Evolutionary conservation across 768 basidiomycete species (phyloP), one percentile per base, ranked within the genome.

Genomic region (Suillus lakei): DNA sequence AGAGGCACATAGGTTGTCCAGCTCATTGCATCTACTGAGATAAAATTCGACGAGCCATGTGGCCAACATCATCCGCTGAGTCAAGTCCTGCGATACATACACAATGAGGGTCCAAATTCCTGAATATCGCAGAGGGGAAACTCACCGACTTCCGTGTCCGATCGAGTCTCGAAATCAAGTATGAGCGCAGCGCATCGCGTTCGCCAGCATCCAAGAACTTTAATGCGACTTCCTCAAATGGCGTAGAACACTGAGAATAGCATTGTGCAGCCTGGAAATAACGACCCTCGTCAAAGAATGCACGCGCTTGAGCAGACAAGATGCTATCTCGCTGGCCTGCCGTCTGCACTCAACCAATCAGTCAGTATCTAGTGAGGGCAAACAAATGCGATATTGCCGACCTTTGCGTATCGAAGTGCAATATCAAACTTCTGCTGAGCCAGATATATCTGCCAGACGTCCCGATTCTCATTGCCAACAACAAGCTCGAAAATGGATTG

Each of bases 11-110:
- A 96, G 83, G 73, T 99, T 98, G 72, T 99, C 98, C 60, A 99
- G 81, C 67, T 97, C 94, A 72, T 98, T 97, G 76, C 93, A 95
- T 81, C 98, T 99, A 78, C 92, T 92, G 18, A 99, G 87, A 74
- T 96, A 98, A 68, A 99, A 95, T 77, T 99, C 98, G 36, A 98
- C 91, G 15, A 99, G 88, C 98, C 98, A 99, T 0, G 96, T 98
- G 21, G 98, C 96, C 23, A 99, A 81, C 89, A 99, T 95, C 91
- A 96, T 96, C 46, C 98, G 86, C 75, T 98, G 96, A 0, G 95
- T 96, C 44, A 92, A 70, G 71, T 98, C 95, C 96, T 98, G 64
- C 15, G 53, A 30, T 60, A 55, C 38, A 44, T 43, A 50, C 36
- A 36, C 51, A 13, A 13, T 30, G 28, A n/a, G 54, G 28, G 65